Evolutionary conservation across 495 filamentous ascomycete genomes (phyloP).

Genomic region (Achaetomiella virescens): DNA sequence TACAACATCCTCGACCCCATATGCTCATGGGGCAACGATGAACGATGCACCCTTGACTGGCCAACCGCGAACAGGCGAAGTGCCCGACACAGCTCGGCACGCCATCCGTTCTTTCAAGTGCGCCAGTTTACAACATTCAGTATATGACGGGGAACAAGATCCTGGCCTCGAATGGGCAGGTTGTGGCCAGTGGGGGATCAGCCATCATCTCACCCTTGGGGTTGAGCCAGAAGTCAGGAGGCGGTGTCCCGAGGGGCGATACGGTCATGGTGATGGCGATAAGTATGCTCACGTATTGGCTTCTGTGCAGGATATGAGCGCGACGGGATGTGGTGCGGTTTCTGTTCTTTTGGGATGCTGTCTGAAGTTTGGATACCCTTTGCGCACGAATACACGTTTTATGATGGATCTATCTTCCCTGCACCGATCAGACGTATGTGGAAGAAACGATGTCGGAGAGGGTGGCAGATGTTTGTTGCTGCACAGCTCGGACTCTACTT

Average conservation of each 20-base stretch:
- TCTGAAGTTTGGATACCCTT: constrained; percentile 8
- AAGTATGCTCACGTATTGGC: constrained; percentile 3
- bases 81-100: constrained; percentile 37
- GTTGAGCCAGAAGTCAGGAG: constrained; percentile 1
- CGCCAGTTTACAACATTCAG: constrained; percentile 43
- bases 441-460: too few relatives aligned
- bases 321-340: background rate
- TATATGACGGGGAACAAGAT: constrained; percentile 40
- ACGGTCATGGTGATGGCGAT: background rate
- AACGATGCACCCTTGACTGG: constrained; percentile 41
- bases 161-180: constrained; percentile 31
- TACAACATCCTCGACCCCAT: constrained; percentile 42
- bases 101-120: constrained; percentile 26
- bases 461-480: too few relatives aligned
- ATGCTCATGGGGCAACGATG: constrained; percentile 41
- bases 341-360: constrained; percentile 1
- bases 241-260: background rate
- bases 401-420: too few relatives aligned
- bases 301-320: constrained; percentile 4
- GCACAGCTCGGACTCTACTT: too few relatives aligned
- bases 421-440: too few relatives aligned
- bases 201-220: background rate
- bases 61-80: constrained; percentile 39
- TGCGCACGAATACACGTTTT: constrained; percentile 7
- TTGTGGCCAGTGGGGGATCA: constrained; percentile 19